Percentiles rank a stretch among this genome's conserved stretches.
These are phyloP conservation scores for Podospora conica DNA, from an alignment of 495 filamentous ascomycete genomes.

Conservation along the genomic window DNA sequence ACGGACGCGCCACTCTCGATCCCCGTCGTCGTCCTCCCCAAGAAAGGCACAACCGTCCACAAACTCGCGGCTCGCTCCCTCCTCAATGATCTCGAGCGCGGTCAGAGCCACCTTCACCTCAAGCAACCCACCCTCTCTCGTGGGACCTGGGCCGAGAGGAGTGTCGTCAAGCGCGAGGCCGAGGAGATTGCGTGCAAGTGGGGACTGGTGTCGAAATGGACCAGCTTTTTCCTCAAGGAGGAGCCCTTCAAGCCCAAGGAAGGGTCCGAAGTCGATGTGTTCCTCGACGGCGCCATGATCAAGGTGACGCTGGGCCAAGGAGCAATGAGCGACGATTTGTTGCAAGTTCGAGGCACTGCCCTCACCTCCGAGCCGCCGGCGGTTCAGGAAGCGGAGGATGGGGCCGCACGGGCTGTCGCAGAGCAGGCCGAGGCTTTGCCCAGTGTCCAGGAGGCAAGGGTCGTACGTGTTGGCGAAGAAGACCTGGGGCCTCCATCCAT, in stretches of 20 bases:
- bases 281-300: not conserved
- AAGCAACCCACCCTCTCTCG: not conserved
- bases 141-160: not conserved
- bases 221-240: slow-evolving; percentile 15
- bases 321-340: not conserved
- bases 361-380: not conserved
- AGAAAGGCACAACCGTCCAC: slow-evolving; percentile 9
- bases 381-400: not conserved
- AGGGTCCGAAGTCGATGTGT: not conserved
- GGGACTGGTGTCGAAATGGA: slow-evolving; percentile 19
- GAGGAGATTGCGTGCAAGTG: slow-evolving; percentile 16
- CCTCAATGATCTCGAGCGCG: slow-evolving; percentile 16
- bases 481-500: not conserved
- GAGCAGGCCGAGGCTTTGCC: not conserved
- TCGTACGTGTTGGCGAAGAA: not conserved
- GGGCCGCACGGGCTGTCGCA: not conserved
- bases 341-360: not conserved
- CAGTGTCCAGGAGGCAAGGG: not conserved
- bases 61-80: slow-evolving; percentile 14
- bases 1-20: not conserved
- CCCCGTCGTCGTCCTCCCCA: slow-evolving; percentile 1
- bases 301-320: not conserved
- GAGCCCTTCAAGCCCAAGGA: not conserved
- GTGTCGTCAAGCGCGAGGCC: slow-evolving; percentile 2
- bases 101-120: slow-evolving; percentile 11